Conservation (phyloP, 495 filamentous ascomycete genomes). For the Aspergillus asperescens region DNA sequence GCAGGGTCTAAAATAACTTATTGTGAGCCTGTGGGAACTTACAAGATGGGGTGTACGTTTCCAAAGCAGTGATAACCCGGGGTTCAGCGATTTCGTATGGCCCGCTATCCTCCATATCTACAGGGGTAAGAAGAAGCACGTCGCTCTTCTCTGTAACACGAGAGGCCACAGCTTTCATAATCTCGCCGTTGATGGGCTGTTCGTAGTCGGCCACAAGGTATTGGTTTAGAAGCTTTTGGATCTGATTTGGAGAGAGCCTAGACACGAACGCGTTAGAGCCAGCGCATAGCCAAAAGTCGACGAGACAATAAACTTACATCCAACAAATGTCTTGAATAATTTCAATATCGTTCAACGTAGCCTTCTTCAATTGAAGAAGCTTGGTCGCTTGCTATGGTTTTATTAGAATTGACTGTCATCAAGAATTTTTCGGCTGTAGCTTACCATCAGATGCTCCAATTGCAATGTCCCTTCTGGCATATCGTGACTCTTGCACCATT, state of each 20-base stretch:
- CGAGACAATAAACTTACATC: constrained; percentile 62
- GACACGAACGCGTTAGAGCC: constrained; percentile 7
- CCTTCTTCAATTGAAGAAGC: constrained; percentile 97
- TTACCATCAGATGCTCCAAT: constrained; percentile 95
- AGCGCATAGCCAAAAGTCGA: background rate
- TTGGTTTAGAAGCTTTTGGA: constrained; percentile 97
- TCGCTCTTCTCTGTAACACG: constrained; percentile 98
- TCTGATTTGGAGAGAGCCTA: constrained; percentile 96
- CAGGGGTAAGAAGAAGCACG: constrained; percentile 82
- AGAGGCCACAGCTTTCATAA: constrained; percentile 98
- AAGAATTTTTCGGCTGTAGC: constrained; percentile 5
- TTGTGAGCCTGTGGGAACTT: constrained; percentile 31
- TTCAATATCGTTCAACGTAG: constrained; percentile 97
- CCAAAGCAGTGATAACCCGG: constrained; percentile 87
- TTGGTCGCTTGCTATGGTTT: constrained; percentile 84
- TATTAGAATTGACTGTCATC: constrained; percentile 24
- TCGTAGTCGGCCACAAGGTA: constrained; percentile 99
- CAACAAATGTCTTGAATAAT: constrained; percentile 99
- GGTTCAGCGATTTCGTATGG: constrained; percentile 99
- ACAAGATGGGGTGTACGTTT: constrained; percentile 97
- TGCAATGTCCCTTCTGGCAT: constrained; percentile 98
- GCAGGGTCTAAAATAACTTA: background rate
- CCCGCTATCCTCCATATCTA: constrained; percentile 99
- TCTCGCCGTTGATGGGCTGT: constrained; percentile 98
- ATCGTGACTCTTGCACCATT: constrained; percentile 99